Base-by-base conservation (phyloP, 2,329 filamentous ascomycete species). In the Colletotrichum brevisporum region DNA sequence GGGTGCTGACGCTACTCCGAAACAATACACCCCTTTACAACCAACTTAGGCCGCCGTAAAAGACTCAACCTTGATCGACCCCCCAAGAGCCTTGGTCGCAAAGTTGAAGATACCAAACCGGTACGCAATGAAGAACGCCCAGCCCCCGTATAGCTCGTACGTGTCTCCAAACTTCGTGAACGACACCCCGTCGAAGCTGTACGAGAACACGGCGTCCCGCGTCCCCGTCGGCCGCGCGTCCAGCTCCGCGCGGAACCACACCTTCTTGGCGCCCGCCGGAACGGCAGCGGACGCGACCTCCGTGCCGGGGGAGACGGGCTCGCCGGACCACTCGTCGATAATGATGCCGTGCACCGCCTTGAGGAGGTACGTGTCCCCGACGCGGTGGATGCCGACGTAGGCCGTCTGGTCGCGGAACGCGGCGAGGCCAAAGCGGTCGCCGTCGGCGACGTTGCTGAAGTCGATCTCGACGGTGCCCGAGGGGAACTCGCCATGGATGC, bases 401-500 rank as follows among this genome's bases (percentile, higher is more conserved):
- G 85, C 85, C 0, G 81, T 82, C 13, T 80, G 77, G 71, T 90
- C 85, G 1, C 88, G 83, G 76, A 90, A 86, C 5, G 85, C 77
- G 0, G 85, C 83, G 0, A 88, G 78, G 1, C 88, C 88, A 0
- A 83, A 80, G 13, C 82, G 79, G 68, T 90, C 88, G 2, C 87
- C 88, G 58, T 83, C 81, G 0, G 76, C 74, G 82, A 89, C 86
- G 50, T 77, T 77, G 41, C 76, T 79, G 47, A 84, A 82, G 72
- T 89, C 82, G 8, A 90, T 73, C 9, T 80, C 70, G 31, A 89
- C 82, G 0, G 87, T 90, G 0, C 81, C 88, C 0, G 75, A 72
- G 9, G 85, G 75, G 73, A 78, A 79, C 78, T 84, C 78, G 73
- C 87, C 78, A 69, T 81, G 61, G 73, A 88, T 75, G 75, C 84